phyloP scores from a whole-genome alignment of 1,139 yeast genomes.

The Hemisphaericaspora subhashii region DNA sequence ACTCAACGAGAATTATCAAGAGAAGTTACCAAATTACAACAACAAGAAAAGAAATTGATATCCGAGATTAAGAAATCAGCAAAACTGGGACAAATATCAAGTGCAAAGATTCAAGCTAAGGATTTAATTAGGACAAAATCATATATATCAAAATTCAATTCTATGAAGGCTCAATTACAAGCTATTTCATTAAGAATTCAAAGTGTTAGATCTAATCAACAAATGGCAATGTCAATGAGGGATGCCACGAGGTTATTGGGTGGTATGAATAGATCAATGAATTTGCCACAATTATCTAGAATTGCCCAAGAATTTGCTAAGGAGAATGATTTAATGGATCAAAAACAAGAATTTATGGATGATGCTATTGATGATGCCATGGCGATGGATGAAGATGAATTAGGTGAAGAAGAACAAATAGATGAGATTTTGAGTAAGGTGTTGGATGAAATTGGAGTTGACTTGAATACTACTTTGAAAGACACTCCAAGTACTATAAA shows the following conservation, averaged over 20 bases:
- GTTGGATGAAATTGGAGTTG: conserved; percentile 93
- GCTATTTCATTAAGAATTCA: conserved; percentile 91
- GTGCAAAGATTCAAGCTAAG: conserved; percentile 93
- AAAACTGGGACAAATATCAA: conserved; percentile 81
- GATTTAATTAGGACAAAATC: conserved; percentile 87
- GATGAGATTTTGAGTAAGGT: conserved; percentile 92
- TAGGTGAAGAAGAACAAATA: conserved; percentile 77
- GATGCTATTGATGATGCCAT: conserved; percentile 95
- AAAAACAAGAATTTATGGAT: conserved; percentile 97
- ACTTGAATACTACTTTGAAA: conserved; percentile 65
- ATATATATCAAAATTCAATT: conserved; percentile 82
- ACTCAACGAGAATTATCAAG: conserved; percentile 91
- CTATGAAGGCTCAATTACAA: conserved; percentile 93
- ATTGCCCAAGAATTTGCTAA: conserved; percentile 95
- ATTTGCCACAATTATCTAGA: conserved; percentile 81
- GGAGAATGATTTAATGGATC: conserved; percentile 96
- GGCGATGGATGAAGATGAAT: conserved; percentile 74
- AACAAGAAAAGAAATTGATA: conserved; percentile 85
- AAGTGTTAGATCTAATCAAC: conserved; percentile 87
- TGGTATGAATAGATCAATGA: conserved; percentile 88
- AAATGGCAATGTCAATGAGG: conserved; percentile 92
- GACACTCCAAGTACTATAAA: conserved; percentile 63
- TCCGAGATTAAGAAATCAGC: conserved; percentile 89
- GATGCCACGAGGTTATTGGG: conserved; percentile 89
- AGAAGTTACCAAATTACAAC: conserved; percentile 81